phyloP scores from a whole-genome alignment of 371 early-diverging fungal genomes.

The Capillidium heterosporum region DNA sequence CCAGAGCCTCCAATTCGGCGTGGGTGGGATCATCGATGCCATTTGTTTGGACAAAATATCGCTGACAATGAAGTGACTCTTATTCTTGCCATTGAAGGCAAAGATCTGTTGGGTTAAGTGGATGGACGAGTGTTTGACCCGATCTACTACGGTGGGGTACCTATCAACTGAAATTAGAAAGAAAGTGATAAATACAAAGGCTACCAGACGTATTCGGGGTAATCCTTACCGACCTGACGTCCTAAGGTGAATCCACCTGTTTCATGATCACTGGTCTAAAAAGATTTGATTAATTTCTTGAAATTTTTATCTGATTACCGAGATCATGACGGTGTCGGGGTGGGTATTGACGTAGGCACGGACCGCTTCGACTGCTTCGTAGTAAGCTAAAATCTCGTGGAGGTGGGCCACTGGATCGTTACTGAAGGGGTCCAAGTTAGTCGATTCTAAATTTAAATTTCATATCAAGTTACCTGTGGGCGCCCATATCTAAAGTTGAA shows the following conservation, averaged over 20 bases:
- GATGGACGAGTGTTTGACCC: conserved; percentile 45
- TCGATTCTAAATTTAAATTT: background rate
- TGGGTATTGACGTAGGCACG: conserved; percentile 49
- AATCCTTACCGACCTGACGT: conserved; percentile 31
- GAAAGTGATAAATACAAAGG: background rate
- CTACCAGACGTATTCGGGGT: conserved; percentile 74
- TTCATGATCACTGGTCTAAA: conserved; percentile 72
- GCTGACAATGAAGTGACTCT: conserved; percentile 13
- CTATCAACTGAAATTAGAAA: conserved; percentile 7
- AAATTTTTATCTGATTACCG: conserved; percentile 16
- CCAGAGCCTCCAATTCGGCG: conserved; percentile 34
- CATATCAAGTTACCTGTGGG: conserved; percentile 30
- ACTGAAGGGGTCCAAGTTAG: conserved; percentile 15
- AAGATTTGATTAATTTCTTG: background rate
- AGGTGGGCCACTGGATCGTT: conserved; percentile 85
- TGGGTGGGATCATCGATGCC: conserved; percentile 42
- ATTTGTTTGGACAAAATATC: conserved; percentile 33
- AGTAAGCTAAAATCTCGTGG: conserved; percentile 78
- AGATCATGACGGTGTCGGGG: conserved; percentile 70
- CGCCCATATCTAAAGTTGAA: conserved; percentile 34
- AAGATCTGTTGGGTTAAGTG: conserved; percentile 19
- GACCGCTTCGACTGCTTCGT: conserved; percentile 50
- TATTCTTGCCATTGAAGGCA: conserved; percentile 8
- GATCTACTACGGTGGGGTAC: conserved; percentile 46
- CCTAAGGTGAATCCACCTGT: conserved; percentile 82